Percentiles rank a stretch among this genome's conserved stretches.
Conservation (phyloP, 1,284 basidiomycete genomes). For the Mycena sp. region DNA sequence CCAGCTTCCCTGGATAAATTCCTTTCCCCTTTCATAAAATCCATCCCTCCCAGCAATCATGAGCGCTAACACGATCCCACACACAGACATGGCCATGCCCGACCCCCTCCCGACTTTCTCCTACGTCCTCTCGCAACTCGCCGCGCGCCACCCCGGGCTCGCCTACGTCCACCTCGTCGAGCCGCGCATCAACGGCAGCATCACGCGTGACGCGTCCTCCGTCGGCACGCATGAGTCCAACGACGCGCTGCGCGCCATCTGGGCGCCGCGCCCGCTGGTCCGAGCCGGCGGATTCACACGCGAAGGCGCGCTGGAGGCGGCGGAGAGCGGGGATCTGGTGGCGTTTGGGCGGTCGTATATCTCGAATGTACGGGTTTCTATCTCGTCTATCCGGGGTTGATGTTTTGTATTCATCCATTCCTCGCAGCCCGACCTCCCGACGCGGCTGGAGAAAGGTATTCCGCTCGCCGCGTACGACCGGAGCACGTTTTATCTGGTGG, state of each 20-base stretch:
- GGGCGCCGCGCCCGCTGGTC: constrained; percentile 34
- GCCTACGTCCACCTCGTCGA: constrained; percentile 66
- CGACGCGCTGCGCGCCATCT: constrained; percentile 29
- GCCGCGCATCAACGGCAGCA: constrained; percentile 39
- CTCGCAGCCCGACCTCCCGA: constrained; percentile 57
- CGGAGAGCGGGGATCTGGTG: constrained; percentile 49
- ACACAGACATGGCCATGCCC: constrained; percentile 48
- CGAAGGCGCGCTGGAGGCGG: constrained; percentile 45
- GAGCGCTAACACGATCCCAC: too few species aligned
- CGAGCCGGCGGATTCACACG: constrained; percentile 42
- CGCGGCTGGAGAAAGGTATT: constrained; percentile 45
- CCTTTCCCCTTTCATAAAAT: too few species aligned
- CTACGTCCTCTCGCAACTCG: constrained; percentile 48
- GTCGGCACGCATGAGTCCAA: constrained; percentile 27
- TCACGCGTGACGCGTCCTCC: neutral
- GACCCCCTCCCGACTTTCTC: constrained; percentile 56
- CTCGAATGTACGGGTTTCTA: constrained; percentile 46
- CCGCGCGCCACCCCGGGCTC: constrained; percentile 45
- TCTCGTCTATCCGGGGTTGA: neutral
- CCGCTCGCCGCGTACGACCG: constrained; percentile 41
- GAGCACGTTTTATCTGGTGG: constrained; percentile 39
- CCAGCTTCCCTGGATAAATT: too few species aligned
- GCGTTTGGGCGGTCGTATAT: constrained; percentile 60
- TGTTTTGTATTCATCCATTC: neutral
- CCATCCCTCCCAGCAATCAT: too few species aligned